Evolutionary conservation across 2,329 filamentous ascomycete genomes (phyloP).

Genomic region (Colletotrichum sp.): DNA sequence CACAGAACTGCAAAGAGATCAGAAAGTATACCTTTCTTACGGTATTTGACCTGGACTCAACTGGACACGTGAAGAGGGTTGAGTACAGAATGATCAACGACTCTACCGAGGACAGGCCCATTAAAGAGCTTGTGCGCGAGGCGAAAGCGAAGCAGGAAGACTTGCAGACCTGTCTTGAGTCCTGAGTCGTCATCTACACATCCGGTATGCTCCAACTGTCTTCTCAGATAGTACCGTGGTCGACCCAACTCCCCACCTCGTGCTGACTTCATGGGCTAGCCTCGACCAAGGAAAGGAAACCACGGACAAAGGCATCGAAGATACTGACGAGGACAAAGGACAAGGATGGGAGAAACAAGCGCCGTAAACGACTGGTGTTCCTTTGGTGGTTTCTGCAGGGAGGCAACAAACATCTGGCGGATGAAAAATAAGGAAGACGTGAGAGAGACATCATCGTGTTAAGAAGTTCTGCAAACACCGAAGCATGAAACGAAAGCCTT

Average conservation of each 20-base stretch:
- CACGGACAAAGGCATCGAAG: neutral
- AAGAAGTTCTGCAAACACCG: neutral
- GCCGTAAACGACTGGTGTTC: neutral
- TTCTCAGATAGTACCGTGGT: too few species aligned
- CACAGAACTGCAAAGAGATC: accelerated
- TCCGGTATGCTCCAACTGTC: neutral
- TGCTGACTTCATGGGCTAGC: neutral
- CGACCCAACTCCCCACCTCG: too few species aligned
- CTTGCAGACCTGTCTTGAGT: accelerated
- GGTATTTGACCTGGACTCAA: neutral
- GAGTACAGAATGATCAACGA: accelerated
- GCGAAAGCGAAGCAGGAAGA: neutral
- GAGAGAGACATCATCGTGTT: accelerated
- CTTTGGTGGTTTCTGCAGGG: neutral
- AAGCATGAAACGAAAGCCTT: neutral
- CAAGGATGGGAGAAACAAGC: accelerated
- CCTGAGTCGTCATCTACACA: accelerated
- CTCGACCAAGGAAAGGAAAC: too few species aligned
- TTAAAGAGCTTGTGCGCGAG: neutral
- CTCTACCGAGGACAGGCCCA: accelerated
- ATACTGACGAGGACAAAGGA: neutral
- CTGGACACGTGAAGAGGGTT: neutral
- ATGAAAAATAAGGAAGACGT: neutral
- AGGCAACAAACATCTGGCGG: neutral
- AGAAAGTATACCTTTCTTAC: accelerated